Percentiles rank a stretch among this genome's conserved stretches.
phyloP scores from a whole-genome alignment of 768 basidiomycete genomes.

The Exsudoporus frostii region DNA sequence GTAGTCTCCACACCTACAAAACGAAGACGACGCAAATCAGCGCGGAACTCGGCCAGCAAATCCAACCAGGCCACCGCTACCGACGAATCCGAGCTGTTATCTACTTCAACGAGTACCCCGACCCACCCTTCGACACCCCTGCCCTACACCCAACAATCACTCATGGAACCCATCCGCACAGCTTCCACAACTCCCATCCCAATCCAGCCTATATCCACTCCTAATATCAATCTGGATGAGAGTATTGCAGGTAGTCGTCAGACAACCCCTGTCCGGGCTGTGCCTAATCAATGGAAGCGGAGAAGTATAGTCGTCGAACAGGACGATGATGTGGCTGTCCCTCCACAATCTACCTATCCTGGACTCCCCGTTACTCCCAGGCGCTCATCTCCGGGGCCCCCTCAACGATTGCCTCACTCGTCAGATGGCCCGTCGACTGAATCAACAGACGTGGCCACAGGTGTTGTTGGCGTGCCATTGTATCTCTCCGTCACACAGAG shows the following conservation, averaged over 20 bases:
- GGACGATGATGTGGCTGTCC: conserved; percentile 55
- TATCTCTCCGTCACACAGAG: conserved; percentile 42
- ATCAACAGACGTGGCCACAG: conserved; percentile 43
- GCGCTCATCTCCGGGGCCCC: conserved; percentile 30
- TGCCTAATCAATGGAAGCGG: conserved; percentile 45
- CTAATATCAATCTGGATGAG: conserved; percentile 30
- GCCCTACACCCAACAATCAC: conserved; percentile 36
- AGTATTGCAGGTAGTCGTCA: conserved; percentile 30
- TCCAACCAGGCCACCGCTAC: conserved; percentile 41
- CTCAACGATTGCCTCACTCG: conserved; percentile 43
- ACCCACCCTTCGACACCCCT: conserved; percentile 50
- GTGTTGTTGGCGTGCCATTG: conserved; percentile 47
- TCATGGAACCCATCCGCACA: conserved; percentile 26
- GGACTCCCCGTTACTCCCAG: conserved; percentile 43
- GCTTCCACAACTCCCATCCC: conserved; percentile 30
- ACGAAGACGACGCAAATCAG: conserved; percentile 56
- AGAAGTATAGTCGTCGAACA: conserved; percentile 69
- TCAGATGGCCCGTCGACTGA: conserved; percentile 51
- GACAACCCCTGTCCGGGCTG: conserved; percentile 32
- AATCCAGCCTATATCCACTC: conserved; percentile 23
- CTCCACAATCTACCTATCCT: conserved; percentile 37
- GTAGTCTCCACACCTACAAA: conserved; percentile 44
- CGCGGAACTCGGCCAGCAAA: conserved; percentile 34
- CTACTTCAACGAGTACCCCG: conserved; percentile 57
- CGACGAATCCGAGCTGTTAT: conserved; percentile 43